A percentile compares a stretch with the other conserved stretches of the same genome.
phyloP scores from a whole-genome alignment of 306 rosid species.

The Lathyrus aphaca region DNA sequence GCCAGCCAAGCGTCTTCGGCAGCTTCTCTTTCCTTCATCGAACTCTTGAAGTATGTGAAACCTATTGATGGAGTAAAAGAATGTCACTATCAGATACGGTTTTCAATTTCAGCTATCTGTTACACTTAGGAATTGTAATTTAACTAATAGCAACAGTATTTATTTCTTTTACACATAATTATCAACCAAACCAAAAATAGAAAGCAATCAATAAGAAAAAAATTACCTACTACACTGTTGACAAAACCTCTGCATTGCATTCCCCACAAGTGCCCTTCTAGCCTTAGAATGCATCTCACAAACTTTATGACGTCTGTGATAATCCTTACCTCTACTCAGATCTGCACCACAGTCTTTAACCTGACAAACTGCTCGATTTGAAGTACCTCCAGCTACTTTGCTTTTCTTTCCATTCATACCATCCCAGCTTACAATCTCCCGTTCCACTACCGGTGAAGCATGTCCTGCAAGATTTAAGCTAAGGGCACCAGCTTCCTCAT shows the following conservation, averaged over 20 bases:
- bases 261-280: slow-evolving; percentile 75
- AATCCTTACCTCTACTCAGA: slow-evolving; percentile 83
- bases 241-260: slow-evolving; percentile 86
- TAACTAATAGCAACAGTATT: neutral
- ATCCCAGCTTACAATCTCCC: slow-evolving; percentile 61
- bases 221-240: slow-evolving; percentile 95
- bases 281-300: slow-evolving; percentile 95
- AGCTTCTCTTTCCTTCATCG: slow-evolving; percentile 62
- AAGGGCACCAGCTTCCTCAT: slow-evolving; percentile 62
- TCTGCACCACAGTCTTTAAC: slow-evolving; percentile 90
- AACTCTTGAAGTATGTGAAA: slow-evolving; percentile 56
- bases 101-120: slow-evolving; percentile 9
- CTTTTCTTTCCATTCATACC: slow-evolving; percentile 68
- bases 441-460: slow-evolving; percentile 50
- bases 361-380: slow-evolving; percentile 83
- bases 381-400: slow-evolving; percentile 57
- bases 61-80: slow-evolving; percentile 37
- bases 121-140: neutral
- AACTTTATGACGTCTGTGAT: slow-evolving; percentile 87
- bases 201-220: slow-evolving; percentile 25
- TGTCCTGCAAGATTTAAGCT: slow-evolving; percentile 70
- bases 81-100: slow-evolving; percentile 20
- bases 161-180: slow-evolving; percentile 8
- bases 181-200: slow-evolving; percentile 23
- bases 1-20: slow-evolving; percentile 59